phyloP scores from a whole-genome alignment of 805 yeast genomes.

The Tetrapisispora pingtungensis region DNA sequence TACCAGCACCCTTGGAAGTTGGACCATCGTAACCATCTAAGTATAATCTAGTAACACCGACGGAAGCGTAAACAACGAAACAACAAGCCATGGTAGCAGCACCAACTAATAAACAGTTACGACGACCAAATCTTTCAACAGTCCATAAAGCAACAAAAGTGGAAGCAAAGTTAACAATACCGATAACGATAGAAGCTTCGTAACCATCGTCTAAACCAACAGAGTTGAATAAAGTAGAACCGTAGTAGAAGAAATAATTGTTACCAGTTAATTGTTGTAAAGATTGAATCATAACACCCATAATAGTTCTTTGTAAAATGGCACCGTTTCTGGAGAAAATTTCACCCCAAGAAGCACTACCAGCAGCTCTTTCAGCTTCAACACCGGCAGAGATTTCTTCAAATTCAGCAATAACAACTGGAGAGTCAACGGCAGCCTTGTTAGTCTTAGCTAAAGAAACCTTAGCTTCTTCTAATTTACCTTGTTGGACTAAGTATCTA shows the following conservation, averaged over 20 bases:
- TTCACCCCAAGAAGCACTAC: constrained; percentile 58
- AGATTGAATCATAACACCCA: constrained; percentile 49
- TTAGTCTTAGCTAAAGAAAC: constrained; percentile 49
- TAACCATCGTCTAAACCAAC: constrained; percentile 52
- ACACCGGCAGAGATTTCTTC: constrained; percentile 50
- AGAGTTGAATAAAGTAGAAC: constrained; percentile 52
- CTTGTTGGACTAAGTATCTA: constrained; percentile 49
- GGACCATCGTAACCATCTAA: constrained; percentile 34
- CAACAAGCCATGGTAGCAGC: constrained; percentile 40
- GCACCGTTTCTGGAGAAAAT: constrained; percentile 59
- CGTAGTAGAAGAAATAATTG: constrained; percentile 60
- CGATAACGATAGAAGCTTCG: constrained; percentile 49
- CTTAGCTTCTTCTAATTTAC: constrained; percentile 52
- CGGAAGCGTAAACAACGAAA: constrained; percentile 43
- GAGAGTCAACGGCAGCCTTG: constrained; percentile 44
- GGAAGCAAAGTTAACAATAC: constrained; percentile 50
- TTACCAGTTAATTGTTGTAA: constrained; percentile 62
- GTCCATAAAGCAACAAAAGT: constrained; percentile 44
- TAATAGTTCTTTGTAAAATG: constrained; percentile 36
- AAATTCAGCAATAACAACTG: constrained; percentile 46
- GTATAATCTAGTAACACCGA: constrained; percentile 44
- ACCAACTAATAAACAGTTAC: constrained; percentile 40
- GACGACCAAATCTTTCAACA: constrained; percentile 47
- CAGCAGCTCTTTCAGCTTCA: constrained; percentile 51
- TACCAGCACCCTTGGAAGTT: constrained; percentile 48